Evolutionary conservation across 495 filamentous ascomycete species (phyloP).

Genomic region (Podospora australis): DNA sequence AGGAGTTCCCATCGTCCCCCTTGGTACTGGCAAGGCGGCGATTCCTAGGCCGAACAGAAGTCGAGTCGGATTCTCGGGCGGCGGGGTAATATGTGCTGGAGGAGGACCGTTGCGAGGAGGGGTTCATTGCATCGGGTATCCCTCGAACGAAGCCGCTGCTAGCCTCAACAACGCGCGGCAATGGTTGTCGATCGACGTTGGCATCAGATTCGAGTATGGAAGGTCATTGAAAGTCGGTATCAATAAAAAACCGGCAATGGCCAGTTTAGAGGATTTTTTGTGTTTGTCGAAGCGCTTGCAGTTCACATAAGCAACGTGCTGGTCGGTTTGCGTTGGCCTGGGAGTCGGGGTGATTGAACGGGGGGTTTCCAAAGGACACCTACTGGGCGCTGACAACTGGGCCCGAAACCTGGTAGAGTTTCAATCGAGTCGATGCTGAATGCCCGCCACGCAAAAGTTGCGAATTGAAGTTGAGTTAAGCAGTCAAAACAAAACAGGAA

Average conservation of each 20-base stretch:
- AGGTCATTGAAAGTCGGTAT: too few species aligned
- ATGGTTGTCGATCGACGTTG: constrained; percentile 11
- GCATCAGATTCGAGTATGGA: constrained; percentile 27
- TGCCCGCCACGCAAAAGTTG: too few species aligned
- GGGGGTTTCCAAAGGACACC: neutral
- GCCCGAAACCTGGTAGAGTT: neutral
- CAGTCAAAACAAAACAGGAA: neutral
- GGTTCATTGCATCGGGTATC: constrained; percentile 27
- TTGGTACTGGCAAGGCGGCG: constrained; percentile 18
- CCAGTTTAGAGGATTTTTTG: too few species aligned
- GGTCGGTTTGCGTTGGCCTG: too few species aligned
- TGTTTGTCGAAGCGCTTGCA: too few species aligned
- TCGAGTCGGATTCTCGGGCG: constrained; percentile 18
- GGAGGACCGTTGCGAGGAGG: constrained; percentile 19
- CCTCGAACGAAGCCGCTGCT: constrained; percentile 19
- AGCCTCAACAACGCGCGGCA: constrained; percentile 20
- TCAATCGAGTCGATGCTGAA: neutral
- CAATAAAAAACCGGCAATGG: too few species aligned
- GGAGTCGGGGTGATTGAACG: constrained; percentile 1
- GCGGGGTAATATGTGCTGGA: constrained; percentile 20
- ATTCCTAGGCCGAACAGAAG: constrained; percentile 25
- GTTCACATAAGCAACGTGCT: too few species aligned
- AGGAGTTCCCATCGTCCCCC: constrained; percentile 11
- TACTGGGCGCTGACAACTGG: neutral
- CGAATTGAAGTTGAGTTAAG: neutral